Evolutionary conservation across 257 asterid species (phyloP), one percentile per base, ranked within the genome.

Genomic region (Nicotiana obtusifolia): DNA sequence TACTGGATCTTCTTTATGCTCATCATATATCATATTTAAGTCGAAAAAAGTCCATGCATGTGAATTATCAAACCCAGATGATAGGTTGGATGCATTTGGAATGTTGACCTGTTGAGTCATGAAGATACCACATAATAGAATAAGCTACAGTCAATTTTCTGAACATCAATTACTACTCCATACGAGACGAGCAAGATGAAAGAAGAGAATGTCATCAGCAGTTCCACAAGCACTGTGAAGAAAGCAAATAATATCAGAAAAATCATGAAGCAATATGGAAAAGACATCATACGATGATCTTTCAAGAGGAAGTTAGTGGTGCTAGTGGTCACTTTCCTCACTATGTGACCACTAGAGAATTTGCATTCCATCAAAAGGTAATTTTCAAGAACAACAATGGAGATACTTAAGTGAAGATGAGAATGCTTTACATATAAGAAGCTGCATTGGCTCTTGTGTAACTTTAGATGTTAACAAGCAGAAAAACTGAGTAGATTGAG

Each of bases 41-140:
- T 92, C 90, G 37, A 89, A 89, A 81, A 92, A 89, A 10, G 94
- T 84, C 90, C 94, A 89, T 44, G 88, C 92, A 67, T 85, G 75
- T 82, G 88, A 82, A 66, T 76, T 77, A 22, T 86, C 91, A 26
- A 86, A 81, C 59, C 90, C 91, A 77, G 88, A 88, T n/a, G 86
- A 85, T 57, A 89, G 80, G 68, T 90, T 89, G 86, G 92, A 84
- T 76, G 87, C 84, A 41, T 90, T 84, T n/a, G 93, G 91, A 57
- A 89, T 86, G 82, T 78, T 86, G 81, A 90, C 89, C 93, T 92
- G 85, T 19, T 13, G 84, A 69, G 28, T 60, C 19, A 75, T 14
- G 35, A 54, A 60, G 22, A 10, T 28, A 3, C 15, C 10, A 22
- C 5, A 52, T 59, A 16, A 28, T 35, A 19, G 30, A 56, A 41